A percentile compares a stretch with the other conserved stretches of the same genome.
These are phyloP conservation scores for Phaeosphaeria sp. DNA, from an alignment of 2,329 filamentous ascomycete species.

Conservation along the genomic window DNA sequence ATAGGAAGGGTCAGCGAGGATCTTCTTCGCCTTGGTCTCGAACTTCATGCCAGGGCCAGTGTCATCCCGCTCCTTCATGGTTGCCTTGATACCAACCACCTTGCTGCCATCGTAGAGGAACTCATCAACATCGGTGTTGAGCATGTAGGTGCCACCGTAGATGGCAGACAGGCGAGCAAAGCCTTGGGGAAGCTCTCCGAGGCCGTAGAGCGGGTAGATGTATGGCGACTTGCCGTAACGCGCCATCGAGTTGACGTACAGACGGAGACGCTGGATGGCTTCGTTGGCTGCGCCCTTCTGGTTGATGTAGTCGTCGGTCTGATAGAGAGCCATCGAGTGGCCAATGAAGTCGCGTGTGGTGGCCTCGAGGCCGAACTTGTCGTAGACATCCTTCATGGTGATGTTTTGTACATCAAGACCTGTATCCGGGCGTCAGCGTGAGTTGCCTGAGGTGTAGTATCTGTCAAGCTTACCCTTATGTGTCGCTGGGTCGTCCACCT, in stretches of 20 bases:
- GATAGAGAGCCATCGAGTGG: conserved; percentile 96
- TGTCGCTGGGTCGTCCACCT: conserved; percentile 78
- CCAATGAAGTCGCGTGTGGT: conserved; percentile 94
- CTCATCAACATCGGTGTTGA: conserved; percentile 94
- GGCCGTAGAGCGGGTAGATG: conserved; percentile 98
- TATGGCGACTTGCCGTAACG: conserved; percentile 98
- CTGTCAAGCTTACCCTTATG: conserved; percentile 75
- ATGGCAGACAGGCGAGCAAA: conserved; percentile 98
- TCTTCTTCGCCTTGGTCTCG: conserved; percentile 93
- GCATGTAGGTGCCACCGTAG: conserved; percentile 99
- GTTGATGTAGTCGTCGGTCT: conserved; percentile 85
- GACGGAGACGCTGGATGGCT: conserved; percentile 86
- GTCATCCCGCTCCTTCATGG: conserved; percentile 87
- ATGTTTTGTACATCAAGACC: conserved; percentile 79
- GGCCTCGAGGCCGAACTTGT: conserved; percentile 93
- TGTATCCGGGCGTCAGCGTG: conserved; percentile 20
- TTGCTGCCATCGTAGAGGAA: conserved; percentile 83
- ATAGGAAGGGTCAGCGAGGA: conserved; percentile 95
- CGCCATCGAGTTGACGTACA: conserved; percentile 97
- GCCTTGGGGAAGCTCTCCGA: conserved; percentile 95
- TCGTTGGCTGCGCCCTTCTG: conserved; percentile 77
- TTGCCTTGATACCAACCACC: conserved; percentile 95
- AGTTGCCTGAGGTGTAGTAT: neutral
- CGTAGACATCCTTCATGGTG: conserved; percentile 98
- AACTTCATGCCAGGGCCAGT: conserved; percentile 82